Evolutionary conservation across 2,329 filamentous ascomycete species (phyloP).

Genomic region (Fusarium mangiferae): DNA sequence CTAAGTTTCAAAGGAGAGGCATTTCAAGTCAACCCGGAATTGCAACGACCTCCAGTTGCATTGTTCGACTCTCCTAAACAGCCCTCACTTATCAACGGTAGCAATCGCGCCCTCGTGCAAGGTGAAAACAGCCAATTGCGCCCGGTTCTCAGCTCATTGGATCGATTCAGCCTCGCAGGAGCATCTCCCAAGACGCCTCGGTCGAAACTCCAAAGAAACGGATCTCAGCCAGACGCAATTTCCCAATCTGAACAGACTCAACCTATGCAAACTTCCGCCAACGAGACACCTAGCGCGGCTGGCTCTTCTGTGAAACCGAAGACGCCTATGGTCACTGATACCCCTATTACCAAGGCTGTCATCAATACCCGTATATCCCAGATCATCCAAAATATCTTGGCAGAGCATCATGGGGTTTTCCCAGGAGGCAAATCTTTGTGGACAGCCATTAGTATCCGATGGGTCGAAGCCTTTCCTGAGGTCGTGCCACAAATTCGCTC

Average conservation of each 20-base stretch:
- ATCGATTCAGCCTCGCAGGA: constrained; percentile 16
- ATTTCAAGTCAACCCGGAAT: constrained; percentile 37
- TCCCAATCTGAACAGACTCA: neutral
- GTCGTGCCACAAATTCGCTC: constrained; percentile 54
- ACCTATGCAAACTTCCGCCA: neutral
- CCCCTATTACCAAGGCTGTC: constrained; percentile 23
- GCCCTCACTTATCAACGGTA: constrained; percentile 8
- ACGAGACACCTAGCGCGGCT: neutral
- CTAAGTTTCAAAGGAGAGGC: constrained; percentile 36
- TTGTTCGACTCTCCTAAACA: constrained; percentile 31
- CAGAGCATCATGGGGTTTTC: constrained; percentile 57
- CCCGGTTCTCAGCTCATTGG: constrained; percentile 31
- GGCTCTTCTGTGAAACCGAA: constrained; percentile 1
- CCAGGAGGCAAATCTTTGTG: constrained; percentile 62
- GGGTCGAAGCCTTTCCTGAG: constrained; percentile 55
- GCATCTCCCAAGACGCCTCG: constrained; percentile 22
- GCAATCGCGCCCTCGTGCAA: constrained; percentile 38
- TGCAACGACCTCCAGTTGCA: constrained; percentile 37
- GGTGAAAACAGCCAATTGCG: constrained; percentile 33
- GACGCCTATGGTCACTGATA: constrained; percentile 20
- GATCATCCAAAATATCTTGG: constrained; percentile 45
- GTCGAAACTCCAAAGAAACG: constrained; percentile 15
- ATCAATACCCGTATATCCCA: constrained; percentile 36
- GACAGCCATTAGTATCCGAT: constrained; percentile 58
- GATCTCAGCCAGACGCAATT: neutral